These are phyloP conservation scores for Cornus florida DNA, from an alignment of 148 eudicot species.

Conservation along the genomic window DNA sequence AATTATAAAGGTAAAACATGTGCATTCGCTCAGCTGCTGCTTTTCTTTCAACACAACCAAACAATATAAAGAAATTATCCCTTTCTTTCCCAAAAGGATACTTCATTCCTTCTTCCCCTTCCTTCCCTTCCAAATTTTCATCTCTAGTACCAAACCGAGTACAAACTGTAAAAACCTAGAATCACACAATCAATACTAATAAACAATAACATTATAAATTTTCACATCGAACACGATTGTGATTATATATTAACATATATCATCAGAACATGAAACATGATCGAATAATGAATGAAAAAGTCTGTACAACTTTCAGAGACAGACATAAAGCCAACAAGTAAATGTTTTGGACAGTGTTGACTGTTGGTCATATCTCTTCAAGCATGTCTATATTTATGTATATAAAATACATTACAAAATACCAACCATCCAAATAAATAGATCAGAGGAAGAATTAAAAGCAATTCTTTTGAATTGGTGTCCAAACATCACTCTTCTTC, in stretches of 20 bases:
- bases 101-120: too few species aligned
- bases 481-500: not conserved
- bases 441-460: not conserved
- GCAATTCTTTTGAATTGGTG: not conserved
- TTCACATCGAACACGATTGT: constrained; percentile 8
- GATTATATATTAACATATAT: constrained; percentile 16
- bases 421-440: constrained; percentile 9
- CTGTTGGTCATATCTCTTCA: constrained; percentile 12
- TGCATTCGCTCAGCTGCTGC: too few species aligned
- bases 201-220: not conserved
- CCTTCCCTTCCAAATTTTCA: not conserved
- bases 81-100: not conserved
- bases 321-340: constrained; percentile 26
- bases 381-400: constrained; percentile 16
- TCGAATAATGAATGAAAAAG: constrained; percentile 6
- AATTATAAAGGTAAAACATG: too few species aligned
- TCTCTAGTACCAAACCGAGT: not conserved
- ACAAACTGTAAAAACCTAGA: not conserved
- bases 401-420: not conserved
- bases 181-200: not conserved
- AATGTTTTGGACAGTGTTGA: constrained; percentile 18
- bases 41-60: not conserved
- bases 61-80: too few species aligned
- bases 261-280: constrained; percentile 6
- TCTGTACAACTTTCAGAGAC: constrained; percentile 38